These are phyloP conservation scores for Entonaema liquescens DNA, from an alignment of 495 filamentous ascomycete species.

Conservation along the genomic window DNA sequence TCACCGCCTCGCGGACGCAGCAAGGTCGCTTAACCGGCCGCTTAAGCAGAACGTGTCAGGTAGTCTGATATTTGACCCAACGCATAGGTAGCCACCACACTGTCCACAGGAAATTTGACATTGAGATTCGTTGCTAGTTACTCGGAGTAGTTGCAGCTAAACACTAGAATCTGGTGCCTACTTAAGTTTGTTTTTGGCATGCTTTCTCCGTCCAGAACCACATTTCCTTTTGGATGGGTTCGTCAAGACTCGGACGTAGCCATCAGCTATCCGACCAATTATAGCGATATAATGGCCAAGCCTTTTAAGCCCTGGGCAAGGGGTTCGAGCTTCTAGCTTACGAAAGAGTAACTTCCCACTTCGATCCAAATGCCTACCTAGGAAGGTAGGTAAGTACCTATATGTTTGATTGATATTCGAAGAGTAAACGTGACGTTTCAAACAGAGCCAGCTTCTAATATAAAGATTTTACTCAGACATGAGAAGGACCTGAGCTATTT, in stretches of 20 bases:
- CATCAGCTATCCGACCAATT: background rate
- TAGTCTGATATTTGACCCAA: background rate
- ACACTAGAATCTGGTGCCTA: background rate
- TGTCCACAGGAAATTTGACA: background rate
- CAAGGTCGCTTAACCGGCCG: conserved; percentile 26
- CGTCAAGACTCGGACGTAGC: background rate
- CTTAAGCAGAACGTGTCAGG: conserved; percentile 18
- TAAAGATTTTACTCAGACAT: too few species aligned
- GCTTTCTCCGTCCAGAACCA: background rate
- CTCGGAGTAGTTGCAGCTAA: background rate
- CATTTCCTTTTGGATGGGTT: background rate
- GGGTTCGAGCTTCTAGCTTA: background rate
- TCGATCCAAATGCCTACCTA: too few species aligned
- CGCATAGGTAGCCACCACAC: background rate
- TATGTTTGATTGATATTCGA: too few species aligned
- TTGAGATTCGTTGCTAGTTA: background rate
- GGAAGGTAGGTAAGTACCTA: too few species aligned
- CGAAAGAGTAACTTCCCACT: background rate
- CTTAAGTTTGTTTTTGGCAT: conserved; percentile 1
- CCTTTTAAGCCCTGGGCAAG: too few species aligned
- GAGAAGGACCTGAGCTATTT: too few species aligned
- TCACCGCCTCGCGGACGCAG: conserved; percentile 23
- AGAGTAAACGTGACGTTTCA: too few species aligned
- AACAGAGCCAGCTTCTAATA: too few species aligned
- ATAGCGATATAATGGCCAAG: too few species aligned